phyloP scores from a whole-genome alignment of 148 eudicot species.

The Tetragonia tetragonoides region DNA sequence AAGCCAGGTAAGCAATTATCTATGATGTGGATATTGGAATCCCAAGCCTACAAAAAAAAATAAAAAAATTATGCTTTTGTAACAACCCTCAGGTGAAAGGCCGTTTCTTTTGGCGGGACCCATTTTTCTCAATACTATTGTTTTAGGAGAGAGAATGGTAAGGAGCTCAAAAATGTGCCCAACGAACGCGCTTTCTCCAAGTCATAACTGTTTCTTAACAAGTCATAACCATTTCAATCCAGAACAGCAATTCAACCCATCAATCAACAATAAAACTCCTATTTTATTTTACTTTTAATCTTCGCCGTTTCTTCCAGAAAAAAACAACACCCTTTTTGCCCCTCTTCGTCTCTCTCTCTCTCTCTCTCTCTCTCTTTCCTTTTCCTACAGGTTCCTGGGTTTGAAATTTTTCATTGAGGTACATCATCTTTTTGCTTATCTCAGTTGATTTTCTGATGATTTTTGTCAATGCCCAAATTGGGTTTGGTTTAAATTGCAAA shows the following conservation, averaged over 20 bases:
- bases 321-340: not conserved
- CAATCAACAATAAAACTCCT: not conserved
- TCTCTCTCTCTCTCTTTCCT: slow-evolving; percentile 2
- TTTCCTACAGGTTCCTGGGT: not conserved
- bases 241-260: not conserved
- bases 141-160: not conserved
- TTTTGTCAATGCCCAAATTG: not conserved
- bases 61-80: not conserved
- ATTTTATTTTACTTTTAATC: not conserved
- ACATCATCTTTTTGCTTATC: not conserved
- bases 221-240: not conserved
- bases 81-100: not conserved
- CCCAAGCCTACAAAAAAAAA: not conserved
- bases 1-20: no score
- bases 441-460: not conserved
- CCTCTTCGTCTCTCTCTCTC: not conserved
- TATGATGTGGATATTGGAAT: no score
- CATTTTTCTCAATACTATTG: not conserved
- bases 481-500: not conserved
- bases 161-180: not conserved
- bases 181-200: slow-evolving; percentile 30
- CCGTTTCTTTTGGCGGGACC: slow-evolving; percentile 32
- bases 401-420: slow-evolving; percentile 16
- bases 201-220: slow-evolving; percentile 19
- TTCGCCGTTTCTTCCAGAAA: not conserved